phyloP scores from a whole-genome alignment of 2,329 filamentous ascomycete genomes.

The Aspergillus hortae region DNA sequence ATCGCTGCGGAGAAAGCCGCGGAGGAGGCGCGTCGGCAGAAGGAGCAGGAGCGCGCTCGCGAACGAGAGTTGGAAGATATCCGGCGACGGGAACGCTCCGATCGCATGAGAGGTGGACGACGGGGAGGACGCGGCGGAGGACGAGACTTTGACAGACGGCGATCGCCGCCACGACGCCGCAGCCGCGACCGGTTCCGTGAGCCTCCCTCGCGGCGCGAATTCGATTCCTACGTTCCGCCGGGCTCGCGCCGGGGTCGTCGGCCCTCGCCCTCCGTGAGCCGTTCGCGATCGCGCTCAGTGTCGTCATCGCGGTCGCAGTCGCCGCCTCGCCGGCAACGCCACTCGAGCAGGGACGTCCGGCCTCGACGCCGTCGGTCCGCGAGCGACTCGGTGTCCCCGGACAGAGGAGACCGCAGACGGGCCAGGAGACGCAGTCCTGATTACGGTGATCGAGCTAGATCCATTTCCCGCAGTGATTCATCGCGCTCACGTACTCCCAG shows the following conservation, averaged over 20 bases:
- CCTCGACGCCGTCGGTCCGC: constrained; percentile 31
- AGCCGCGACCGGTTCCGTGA: constrained; percentile 45
- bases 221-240: constrained; percentile 57
- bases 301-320: constrained; percentile 28
- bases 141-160: constrained; percentile 48
- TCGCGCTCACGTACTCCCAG: constrained; percentile 56
- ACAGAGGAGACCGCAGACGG: constrained; percentile 32
- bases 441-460: constrained; percentile 48
- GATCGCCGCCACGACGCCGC: constrained; percentile 51
- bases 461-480: constrained; percentile 46
- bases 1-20: constrained; percentile 78
- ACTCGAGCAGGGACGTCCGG: constrained; percentile 21
- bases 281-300: constrained; percentile 28
- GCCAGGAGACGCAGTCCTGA: constrained; percentile 35
- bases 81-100: constrained; percentile 53
- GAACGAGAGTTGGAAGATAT: constrained; percentile 68
- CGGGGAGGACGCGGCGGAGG: constrained; percentile 33
- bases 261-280: constrained; percentile 30
- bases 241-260: constrained; percentile 40
- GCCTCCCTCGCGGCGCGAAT: constrained; percentile 47
- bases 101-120: constrained; percentile 36
- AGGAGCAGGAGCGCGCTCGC: constrained; percentile 67
- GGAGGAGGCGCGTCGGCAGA: constrained; percentile 67
- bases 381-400: constrained; percentile 40
- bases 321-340: constrained; percentile 27